Evolutionary conservation across 2,329 filamentous ascomycete species (phyloP).

Genomic region (Colletotrichum endophyticum): DNA sequence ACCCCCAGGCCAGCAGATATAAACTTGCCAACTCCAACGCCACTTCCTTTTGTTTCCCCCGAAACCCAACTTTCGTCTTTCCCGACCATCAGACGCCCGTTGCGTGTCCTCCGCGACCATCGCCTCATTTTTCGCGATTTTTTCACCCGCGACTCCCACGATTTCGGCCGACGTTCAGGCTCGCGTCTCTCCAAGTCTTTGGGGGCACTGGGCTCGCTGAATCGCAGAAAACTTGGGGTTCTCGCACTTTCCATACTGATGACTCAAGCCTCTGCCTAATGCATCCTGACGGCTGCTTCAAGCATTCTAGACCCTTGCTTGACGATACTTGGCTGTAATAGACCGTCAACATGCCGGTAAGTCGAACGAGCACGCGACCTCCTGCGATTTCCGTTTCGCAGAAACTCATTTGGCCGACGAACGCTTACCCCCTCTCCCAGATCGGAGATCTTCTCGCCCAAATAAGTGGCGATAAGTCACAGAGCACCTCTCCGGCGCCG

Average conservation of each 20-base stretch:
- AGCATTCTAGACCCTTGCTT: constrained; percentile 21
- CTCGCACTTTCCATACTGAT: constrained; percentile 12
- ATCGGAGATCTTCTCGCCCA: constrained; percentile 65
- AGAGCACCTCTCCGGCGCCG: constrained; percentile 34
- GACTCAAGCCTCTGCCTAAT: constrained; percentile 20
- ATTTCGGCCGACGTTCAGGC: background rate
- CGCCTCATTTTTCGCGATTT: background rate
- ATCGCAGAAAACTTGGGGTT: constrained; percentile 14
- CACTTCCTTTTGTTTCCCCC: constrained; percentile 9
- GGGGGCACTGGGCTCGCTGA: constrained; percentile 1
- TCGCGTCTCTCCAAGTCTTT: background rate
- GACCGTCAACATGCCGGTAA: constrained; percentile 23
- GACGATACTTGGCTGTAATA: constrained; percentile 15
- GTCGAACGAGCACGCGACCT: background rate
- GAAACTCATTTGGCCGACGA: background rate
- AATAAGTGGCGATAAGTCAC: constrained; percentile 61
- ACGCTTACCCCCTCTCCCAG: background rate
- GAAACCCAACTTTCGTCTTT: background rate
- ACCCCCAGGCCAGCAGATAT: constrained; percentile 17
- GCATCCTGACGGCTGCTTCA: constrained; percentile 19
- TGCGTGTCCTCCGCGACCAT: background rate
- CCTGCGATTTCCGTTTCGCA: background rate
- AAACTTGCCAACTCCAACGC: constrained; percentile 22
- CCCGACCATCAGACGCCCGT: background rate
- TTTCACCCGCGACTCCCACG: background rate